Percentiles rank a stretch among this genome's conserved stretches.
These are phyloP conservation scores for Areca catechu DNA, from an alignment of 176 grass and related monocot genomes.

Conservation along the genomic window DNA sequence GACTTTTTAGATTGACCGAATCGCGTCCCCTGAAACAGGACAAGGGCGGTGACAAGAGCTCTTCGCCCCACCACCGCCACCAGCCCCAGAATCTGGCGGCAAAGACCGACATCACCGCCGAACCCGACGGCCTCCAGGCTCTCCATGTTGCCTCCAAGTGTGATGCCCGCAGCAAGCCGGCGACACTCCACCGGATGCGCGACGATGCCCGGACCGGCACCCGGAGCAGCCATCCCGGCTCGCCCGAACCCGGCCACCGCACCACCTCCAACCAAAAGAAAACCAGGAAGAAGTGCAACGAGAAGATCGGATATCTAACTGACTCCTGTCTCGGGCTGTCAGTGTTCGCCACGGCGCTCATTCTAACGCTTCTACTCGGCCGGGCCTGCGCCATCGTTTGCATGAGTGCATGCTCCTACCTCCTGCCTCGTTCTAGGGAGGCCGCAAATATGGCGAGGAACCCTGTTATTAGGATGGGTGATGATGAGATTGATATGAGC, in stretches of 20 bases:
- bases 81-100: not conserved
- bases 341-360: constrained; percentile 16
- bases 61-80: not conserved
- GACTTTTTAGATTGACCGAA: too few species aligned
- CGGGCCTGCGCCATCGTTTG: constrained; percentile 18
- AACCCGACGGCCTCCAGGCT: not conserved
- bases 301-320: not conserved
- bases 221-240: constrained; percentile 8
- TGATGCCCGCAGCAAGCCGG: not conserved
- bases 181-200: constrained; percentile 4
- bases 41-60: too few species aligned
- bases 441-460: too few species aligned
- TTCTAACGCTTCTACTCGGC: constrained; percentile 26
- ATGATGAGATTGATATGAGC: too few species aligned
- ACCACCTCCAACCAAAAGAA: not conserved
- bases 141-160: constrained; percentile 10
- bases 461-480: too few species aligned
- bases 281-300: too few species aligned
- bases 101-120: too few species aligned
- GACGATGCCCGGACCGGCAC: constrained; percentile 7
- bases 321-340: constrained; percentile 9
- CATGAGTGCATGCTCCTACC: constrained; percentile 20
- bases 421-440: constrained; percentile 8
- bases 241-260: not conserved
- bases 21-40: too few species aligned